These are phyloP conservation scores for Aspergillus chevalieri DNA, from an alignment of 2,329 filamentous ascomycete species.

Conservation along the genomic window DNA sequence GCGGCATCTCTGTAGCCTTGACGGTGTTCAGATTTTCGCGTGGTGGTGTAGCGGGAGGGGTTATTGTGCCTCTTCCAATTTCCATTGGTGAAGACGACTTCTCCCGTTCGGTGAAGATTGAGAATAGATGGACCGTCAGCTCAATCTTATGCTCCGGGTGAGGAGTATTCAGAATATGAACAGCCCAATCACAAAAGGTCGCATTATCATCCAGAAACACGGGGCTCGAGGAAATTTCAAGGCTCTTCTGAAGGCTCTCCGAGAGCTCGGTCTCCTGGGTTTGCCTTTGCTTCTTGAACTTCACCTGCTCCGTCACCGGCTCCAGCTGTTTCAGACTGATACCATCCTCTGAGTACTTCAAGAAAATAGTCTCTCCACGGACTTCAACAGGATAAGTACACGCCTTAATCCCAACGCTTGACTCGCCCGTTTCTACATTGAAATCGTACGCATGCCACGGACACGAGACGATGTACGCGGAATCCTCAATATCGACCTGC, in stretches of 20 bases:
- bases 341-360: slow-evolving; percentile 24
- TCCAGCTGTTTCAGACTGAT: slow-evolving; percentile 31
- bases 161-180: slow-evolving; percentile 41
- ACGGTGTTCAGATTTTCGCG: slow-evolving; percentile 36
- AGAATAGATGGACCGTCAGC: slow-evolving; percentile 40
- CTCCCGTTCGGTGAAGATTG: slow-evolving; percentile 36
- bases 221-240: background rate
- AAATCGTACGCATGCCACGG: slow-evolving; percentile 48
- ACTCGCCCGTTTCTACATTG: slow-evolving; percentile 45
- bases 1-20: slow-evolving; percentile 37
- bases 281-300: slow-evolving; percentile 32
- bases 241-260: background rate
- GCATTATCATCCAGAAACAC: slow-evolving; percentile 36
- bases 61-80: slow-evolving; percentile 34
- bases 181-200: slow-evolving; percentile 45
- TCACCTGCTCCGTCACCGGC: slow-evolving; percentile 42
- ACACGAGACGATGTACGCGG: slow-evolving; percentile 43
- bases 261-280: slow-evolving; percentile 3
- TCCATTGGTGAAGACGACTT: slow-evolving; percentile 35
- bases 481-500: slow-evolving; percentile 44
- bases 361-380: slow-evolving; percentile 26
- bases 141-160: slow-evolving; percentile 45
- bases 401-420: slow-evolving; percentile 43
- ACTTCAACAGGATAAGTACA: slow-evolving; percentile 42
- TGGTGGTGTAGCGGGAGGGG: slow-evolving; percentile 37